Evolutionary conservation across 768 basidiomycete species (phyloP), one percentile per base, ranked within the genome.

Genomic region (Tephrocybe rancida): DNA sequence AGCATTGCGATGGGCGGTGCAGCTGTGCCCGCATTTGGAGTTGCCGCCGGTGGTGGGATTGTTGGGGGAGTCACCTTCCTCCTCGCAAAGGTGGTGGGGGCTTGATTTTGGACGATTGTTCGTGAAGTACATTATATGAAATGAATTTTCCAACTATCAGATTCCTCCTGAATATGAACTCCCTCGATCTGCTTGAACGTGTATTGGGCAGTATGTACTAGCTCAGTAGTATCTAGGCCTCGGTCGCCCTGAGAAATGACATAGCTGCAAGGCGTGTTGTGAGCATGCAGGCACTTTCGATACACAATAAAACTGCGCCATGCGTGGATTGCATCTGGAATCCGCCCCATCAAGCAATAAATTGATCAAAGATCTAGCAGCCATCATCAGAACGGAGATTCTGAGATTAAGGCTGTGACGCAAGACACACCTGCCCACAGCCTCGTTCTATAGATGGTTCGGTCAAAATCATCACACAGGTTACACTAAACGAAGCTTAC

Each of bases 241-340:
- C n/a, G 11, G 35, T 37, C 14, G 35, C 8, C 4, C 35, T 37
- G 35, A 16, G 35, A 9, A 16, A 37, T 37, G 14, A 37, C 16
- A 16, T 37, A 37, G 11, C 35, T 37, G 35, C n/a, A 37, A 37
- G 5, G 11, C 10, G n/a, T 13, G 10, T 37, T 37, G 11, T 37
- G 5, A 37, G 35, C 16, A 37, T 13, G 18, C 18, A 41, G 21
- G 18, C 39, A 14, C 16, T 14, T 8, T 7, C 9, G 6, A 41
- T 21, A 19, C 10, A 41, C 7, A 18, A 18, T 41, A 19, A 19
- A 29, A 27, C 59, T 69, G 24, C 32, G 79, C 79, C 77, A 81
- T 18, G 79, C 78, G 59, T 83, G 80, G 43, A 82, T 63, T 7
- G 80, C 70, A 25, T 79, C 80, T 10, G 81, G 80, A 47, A 82